phyloP scores from a whole-genome alignment of 2,329 filamentous ascomycete genomes.

The Dactylonectria macrodidyma region DNA sequence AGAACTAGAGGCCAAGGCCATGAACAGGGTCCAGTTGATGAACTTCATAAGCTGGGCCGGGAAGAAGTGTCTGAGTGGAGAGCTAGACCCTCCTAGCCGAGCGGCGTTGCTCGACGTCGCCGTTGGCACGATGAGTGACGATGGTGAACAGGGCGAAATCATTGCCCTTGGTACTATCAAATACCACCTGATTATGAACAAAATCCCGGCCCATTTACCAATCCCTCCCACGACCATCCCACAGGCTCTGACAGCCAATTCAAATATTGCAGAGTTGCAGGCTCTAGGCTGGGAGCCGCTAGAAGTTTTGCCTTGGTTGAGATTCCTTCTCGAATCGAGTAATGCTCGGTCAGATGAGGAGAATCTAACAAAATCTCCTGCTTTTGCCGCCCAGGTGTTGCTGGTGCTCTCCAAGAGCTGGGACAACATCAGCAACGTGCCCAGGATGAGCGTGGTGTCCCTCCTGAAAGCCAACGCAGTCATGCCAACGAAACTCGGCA shows the following conservation, averaged over 20 bases:
- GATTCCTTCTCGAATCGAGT: conserved; percentile 81
- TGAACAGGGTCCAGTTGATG: conserved; percentile 82
- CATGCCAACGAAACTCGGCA: conserved; percentile 91
- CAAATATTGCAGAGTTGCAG: conserved; percentile 78
- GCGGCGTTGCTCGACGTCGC: conserved; percentile 83
- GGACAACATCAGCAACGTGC: conserved; percentile 80
- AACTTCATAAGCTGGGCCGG: conserved; percentile 90
- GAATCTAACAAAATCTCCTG: conserved; percentile 78
- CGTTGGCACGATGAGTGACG: conserved; percentile 77
- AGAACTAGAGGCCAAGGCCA: conserved; percentile 85
- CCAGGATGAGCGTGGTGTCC: conserved; percentile 75
- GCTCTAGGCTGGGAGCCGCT: conserved; percentile 90
- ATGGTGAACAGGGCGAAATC: conserved; percentile 76
- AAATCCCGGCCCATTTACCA: conserved; percentile 86
- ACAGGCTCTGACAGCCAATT: conserved; percentile 82
- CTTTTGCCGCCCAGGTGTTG: conserved; percentile 84
- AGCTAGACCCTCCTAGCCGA: conserved; percentile 79
- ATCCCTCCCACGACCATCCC: conserved; percentile 87
- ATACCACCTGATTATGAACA: conserved; percentile 82
- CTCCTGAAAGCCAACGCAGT: conserved; percentile 79
- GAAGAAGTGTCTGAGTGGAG: conserved; percentile 77
- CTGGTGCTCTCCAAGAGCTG: conserved; percentile 89
- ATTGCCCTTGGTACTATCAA: conserved; percentile 83
- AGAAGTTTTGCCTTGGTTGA: conserved; percentile 88
- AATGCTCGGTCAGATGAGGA: conserved; percentile 73